Evolutionary conservation across 345 rosid genomes (phyloP).

Genomic region (Melaleuca alternifolia): DNA sequence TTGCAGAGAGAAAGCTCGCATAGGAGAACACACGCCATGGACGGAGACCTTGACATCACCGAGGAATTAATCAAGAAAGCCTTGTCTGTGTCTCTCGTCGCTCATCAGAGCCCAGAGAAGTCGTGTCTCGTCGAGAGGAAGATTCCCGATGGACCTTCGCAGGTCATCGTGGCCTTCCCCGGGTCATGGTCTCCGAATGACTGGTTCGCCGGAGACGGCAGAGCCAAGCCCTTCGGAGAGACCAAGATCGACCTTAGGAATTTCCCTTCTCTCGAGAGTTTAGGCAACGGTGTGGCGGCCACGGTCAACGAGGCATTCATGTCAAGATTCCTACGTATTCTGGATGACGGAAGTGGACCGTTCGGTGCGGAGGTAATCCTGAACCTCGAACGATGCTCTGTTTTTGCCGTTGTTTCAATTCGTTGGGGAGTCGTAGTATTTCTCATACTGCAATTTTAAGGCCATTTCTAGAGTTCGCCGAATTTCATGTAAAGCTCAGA

Average conservation of each 20-base stretch:
- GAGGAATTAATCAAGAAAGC: conserved; percentile 27
- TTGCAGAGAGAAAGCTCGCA: too few relatives aligned
- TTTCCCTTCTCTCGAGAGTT: conserved; percentile 41
- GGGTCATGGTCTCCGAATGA: conserved; percentile 30
- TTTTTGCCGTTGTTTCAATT: not conserved
- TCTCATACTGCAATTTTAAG: not conserved
- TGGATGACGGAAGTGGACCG: not conserved
- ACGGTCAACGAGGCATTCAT: conserved; percentile 51
- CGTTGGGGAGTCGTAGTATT: not conserved
- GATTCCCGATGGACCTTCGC: not conserved
- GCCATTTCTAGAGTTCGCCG: not conserved
- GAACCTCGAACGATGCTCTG: not conserved
- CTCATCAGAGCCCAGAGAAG: conserved; percentile 14
- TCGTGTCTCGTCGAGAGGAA: conserved; percentile 5
- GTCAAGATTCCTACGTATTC: conserved; percentile 10
- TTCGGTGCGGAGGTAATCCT: conserved; percentile 25
- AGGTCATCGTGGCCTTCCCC: conserved; percentile 29
- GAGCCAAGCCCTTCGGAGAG: conserved; percentile 33
- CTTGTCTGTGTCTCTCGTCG: conserved; percentile 18
- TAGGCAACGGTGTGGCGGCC: conserved; percentile 35
- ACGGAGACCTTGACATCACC: not conserved
- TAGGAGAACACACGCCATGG: too few relatives aligned
- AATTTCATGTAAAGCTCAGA: not conserved
- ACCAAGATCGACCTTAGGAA: conserved; percentile 13
- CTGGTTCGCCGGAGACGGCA: conserved; percentile 11